Conservation (phyloP, 1,284 basidiomycete species). For the Acaromyces ingoldii region DNA sequence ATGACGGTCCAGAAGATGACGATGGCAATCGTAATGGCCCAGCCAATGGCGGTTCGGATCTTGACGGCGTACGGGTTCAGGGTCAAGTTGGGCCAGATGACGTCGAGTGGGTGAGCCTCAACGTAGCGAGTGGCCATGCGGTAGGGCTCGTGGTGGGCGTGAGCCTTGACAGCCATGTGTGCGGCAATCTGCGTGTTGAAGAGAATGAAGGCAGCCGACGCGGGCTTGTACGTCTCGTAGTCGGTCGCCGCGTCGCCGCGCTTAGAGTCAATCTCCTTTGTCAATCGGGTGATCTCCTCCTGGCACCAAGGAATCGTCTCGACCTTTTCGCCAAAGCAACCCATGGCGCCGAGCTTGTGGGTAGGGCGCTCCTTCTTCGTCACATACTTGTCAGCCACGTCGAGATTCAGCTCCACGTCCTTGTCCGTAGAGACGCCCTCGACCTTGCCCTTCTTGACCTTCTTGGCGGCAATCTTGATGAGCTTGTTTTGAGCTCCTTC, state of each 20-base stretch:
- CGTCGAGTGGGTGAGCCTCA: slow-evolving; percentile 57
- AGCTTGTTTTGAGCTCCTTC: slow-evolving; percentile 78
- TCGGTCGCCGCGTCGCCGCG: slow-evolving; percentile 63
- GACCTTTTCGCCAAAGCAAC: slow-evolving; percentile 65
- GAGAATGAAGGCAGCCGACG: slow-evolving; percentile 67
- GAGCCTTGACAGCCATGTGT: slow-evolving; percentile 28
- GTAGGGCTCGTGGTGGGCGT: slow-evolving; percentile 41
- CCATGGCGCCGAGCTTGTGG: slow-evolving; percentile 65
- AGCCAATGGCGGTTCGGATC: slow-evolving; percentile 57
- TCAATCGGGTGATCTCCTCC: slow-evolving; percentile 59
- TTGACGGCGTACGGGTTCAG: slow-evolving; percentile 84
- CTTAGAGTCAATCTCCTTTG: slow-evolving; percentile 55
- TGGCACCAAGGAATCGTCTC: slow-evolving; percentile 82
- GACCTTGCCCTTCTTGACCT: slow-evolving; percentile 49
- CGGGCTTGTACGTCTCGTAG: slow-evolving; percentile 59
- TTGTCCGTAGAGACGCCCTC: slow-evolving; percentile 16
- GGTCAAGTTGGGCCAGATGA: slow-evolving; percentile 81
- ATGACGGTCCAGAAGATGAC: slow-evolving; percentile 61
- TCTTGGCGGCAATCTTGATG: slow-evolving; percentile 68
- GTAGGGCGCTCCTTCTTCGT: slow-evolving; percentile 61
- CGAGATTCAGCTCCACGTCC: slow-evolving; percentile 32
- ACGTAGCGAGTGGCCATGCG: slow-evolving; percentile 38
- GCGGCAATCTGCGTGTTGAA: slow-evolving; percentile 84
- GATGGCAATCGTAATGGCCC: slow-evolving; percentile 59
- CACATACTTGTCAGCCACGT: slow-evolving; percentile 40